Evolutionary conservation across 2,329 filamentous ascomycete species (phyloP).

Genomic region (Fusarium robinianum): DNA sequence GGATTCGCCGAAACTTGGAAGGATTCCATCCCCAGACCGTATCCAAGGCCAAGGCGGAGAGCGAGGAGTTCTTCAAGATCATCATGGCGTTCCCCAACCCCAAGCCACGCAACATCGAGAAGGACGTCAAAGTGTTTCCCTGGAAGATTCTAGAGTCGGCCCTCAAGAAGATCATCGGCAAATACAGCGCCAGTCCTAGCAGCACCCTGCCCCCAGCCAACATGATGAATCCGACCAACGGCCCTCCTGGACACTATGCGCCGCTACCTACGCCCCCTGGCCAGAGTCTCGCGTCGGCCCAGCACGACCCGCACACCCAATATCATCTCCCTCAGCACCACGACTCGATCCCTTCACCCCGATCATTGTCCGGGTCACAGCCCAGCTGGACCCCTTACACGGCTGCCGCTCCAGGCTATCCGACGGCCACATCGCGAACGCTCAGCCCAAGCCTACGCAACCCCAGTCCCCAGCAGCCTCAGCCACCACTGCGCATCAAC

Average conservation of each 20-base stretch:
- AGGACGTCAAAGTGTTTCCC: conserved; percentile 97
- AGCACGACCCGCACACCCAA: conserved; percentile 42
- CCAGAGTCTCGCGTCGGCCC: conserved; percentile 40
- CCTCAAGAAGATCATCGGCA: conserved; percentile 97
- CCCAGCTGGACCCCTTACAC: conserved; percentile 56
- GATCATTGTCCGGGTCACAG: conserved; percentile 54
- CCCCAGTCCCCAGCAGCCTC: conserved; percentile 42
- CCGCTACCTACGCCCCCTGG: conserved; percentile 54
- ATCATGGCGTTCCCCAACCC: conserved; percentile 98
- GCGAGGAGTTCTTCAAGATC: conserved; percentile 97
- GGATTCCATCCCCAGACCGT: conserved; percentile 92
- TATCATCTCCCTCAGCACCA: conserved; percentile 52
- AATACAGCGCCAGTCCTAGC: conserved; percentile 71
- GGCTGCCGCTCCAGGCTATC: conserved; percentile 40
- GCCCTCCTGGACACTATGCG: conserved; percentile 50
- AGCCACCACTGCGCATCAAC: conserved; percentile 44
- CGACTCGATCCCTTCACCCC: conserved; percentile 57
- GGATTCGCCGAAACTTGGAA: conserved; percentile 93
- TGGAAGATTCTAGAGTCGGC: conserved; percentile 89
- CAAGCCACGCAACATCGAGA: conserved; percentile 97
- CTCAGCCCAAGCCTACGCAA: conserved; percentile 47
- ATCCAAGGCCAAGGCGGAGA: conserved; percentile 88
- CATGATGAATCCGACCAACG: conserved; percentile 47
- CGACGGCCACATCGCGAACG: conserved; percentile 45
- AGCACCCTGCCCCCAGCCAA: conserved; percentile 45